These are phyloP conservation scores for Biscutella auriculata DNA, from an alignment of 441 rosid species.

Conservation along the genomic window DNA sequence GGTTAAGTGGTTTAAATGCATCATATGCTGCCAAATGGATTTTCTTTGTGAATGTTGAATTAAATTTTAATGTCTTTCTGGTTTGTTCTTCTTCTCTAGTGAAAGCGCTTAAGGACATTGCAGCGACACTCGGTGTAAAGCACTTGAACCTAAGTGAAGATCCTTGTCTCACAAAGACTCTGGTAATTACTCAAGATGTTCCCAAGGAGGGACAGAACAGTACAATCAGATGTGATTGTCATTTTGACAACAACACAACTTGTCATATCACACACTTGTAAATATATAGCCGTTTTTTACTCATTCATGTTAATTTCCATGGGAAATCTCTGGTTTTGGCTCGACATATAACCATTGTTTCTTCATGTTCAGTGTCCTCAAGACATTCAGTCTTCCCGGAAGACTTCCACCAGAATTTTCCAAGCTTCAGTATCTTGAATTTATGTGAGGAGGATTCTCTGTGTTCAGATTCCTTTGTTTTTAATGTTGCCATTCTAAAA, in stretches of 20 bases:
- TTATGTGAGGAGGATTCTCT: conserved; percentile 26
- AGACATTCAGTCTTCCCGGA: conserved; percentile 34
- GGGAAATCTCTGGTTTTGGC: background rate
- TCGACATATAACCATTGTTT: background rate
- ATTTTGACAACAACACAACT: conserved; percentile 27
- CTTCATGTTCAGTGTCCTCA: conserved; percentile 25
- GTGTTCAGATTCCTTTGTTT: background rate
- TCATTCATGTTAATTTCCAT: background rate
- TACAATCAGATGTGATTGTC: conserved; percentile 20
- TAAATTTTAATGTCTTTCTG: background rate
- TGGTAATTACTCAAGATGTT: conserved; percentile 14
- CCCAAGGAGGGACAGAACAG: conserved; percentile 18
- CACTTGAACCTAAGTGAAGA: conserved; percentile 20
- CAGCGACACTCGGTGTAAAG: conserved; percentile 13
- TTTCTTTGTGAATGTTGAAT: background rate
- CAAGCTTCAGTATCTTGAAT: conserved; percentile 26
- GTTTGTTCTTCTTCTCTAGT: background rate
- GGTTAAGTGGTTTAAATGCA: conserved; percentile 7
- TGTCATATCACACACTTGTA: conserved; percentile 34
- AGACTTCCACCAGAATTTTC: conserved; percentile 36
- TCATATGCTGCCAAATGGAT: background rate
- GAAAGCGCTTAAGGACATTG: conserved; percentile 18
- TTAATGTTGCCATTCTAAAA: background rate
- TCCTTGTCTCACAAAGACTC: conserved; percentile 23
- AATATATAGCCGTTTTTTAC: background rate